Evolutionary conservation across 2,329 filamentous ascomycete genomes (phyloP), one percentile per base, ranked within the genome.

Genomic region (Chrysosporium queenslandicum): DNA sequence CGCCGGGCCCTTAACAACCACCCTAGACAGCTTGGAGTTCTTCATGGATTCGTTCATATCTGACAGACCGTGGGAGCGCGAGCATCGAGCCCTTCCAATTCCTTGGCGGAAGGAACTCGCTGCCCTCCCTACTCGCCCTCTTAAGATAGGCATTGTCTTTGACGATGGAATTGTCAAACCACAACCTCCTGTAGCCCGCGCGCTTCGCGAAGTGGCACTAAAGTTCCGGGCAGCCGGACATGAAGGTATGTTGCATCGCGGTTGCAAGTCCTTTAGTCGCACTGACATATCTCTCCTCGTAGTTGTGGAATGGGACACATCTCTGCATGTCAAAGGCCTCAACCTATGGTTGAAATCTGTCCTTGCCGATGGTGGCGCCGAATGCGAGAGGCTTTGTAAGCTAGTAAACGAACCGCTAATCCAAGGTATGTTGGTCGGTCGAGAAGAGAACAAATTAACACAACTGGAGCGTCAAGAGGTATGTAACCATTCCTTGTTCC

Each of bases 71-170:
- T 72, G 70, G 70, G 54, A 61, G 21, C 56, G 66, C 37, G 69
- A 71, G 53, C 63, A 66, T 3, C 64, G 64, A 37, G 62, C 65
- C 4, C 58, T 66, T 0, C 65, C 67, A 3, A 60, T 72, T 23
- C 64, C 67, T 1, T 72, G 69, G 70, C 50, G 67, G 39, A 52
- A 60, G 18, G 59, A 56, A 9, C 37, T 62, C 18, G 58, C 59
- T 12, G 53, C 58, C 1, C 49, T 57, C 5, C 56, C 52, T 3
- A 54, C 63, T 2, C 66, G 66, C 53, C 80, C 76, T 55, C 65
- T 84, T 4, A 81, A 77, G 58, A 70, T 86, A n/a, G 83, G 75
- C 0, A 72, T 82, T 1, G 66, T 82, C 42, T 75, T 76, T 71
- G 72, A 79, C 63, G 80, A 84, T 54, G 77, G 75, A 0, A 71